A percentile compares a stretch with the other conserved stretches of the same genome.
Evolutionary conservation across 2,329 filamentous ascomycete species (phyloP).

Genomic region (Aspergillus sp.): DNA sequence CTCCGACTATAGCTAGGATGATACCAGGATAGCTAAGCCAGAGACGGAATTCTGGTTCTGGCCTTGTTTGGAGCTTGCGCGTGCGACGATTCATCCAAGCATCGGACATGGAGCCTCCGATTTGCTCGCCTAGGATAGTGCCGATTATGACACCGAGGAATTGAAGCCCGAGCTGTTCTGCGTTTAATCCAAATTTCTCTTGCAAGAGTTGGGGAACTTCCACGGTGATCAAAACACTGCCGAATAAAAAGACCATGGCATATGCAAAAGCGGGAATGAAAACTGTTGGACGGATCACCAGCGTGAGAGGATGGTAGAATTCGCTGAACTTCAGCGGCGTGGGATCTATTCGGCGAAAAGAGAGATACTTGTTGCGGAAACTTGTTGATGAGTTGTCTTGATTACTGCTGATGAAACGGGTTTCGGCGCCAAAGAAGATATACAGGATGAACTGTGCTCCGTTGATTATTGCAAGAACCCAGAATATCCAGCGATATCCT

Average conservation of each 20-base stretch:
- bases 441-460: conserved; percentile 58
- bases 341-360: conserved; percentile 53
- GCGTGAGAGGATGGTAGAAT: conserved; percentile 53
- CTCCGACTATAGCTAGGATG: conserved; percentile 51
- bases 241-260: conserved; percentile 59
- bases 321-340: conserved; percentile 50
- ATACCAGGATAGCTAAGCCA: conserved; percentile 60
- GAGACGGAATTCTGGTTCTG: conserved; percentile 55
- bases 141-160: conserved; percentile 61
- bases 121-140: conserved; percentile 59
- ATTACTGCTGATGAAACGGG: conserved; percentile 47
- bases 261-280: conserved; percentile 56
- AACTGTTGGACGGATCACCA: conserved; percentile 49
- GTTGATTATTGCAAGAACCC: conserved; percentile 59
- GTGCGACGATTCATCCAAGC: conserved; percentile 53
- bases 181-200: conserved; percentile 56
- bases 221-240: conserved; percentile 55
- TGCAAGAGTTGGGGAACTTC: conserved; percentile 61
- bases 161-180: conserved; percentile 60
- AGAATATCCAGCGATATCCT: conserved; percentile 62
- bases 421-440: conserved; percentile 56
- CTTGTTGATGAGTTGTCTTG: conserved; percentile 12
- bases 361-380: conserved; percentile 32
- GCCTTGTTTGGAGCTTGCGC: conserved; percentile 35
- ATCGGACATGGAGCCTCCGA: conserved; percentile 57